Percentiles rank a stretch among this genome's conserved stretches.
These are phyloP conservation scores for Nakazawaea laoshanensis DNA, from an alignment of 805 yeast genomes.

Conservation along the genomic window DNA sequence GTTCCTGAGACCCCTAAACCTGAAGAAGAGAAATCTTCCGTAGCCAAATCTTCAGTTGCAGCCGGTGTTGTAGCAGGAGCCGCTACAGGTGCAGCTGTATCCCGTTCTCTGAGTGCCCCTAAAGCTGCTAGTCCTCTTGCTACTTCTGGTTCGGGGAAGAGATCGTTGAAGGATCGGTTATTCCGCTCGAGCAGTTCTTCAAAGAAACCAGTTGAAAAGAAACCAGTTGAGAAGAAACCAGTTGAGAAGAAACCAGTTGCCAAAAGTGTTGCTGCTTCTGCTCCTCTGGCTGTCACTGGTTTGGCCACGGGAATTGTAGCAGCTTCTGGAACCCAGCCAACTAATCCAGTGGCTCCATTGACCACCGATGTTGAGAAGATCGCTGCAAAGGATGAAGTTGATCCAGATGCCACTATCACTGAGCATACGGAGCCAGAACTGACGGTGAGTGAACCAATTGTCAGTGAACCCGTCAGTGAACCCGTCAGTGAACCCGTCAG, in stretches of 20 bases:
- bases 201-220: neutral
- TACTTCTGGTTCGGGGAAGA: neutral
- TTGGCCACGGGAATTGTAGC: too few relatives aligned
- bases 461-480: constrained; percentile 14
- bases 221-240: neutral
- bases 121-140: neutral
- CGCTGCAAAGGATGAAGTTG: neutral
- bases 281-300: constrained; percentile 13
- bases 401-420: constrained; percentile 10
- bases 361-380: too few relatives aligned
- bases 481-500: neutral
- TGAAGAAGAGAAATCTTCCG: neutral
- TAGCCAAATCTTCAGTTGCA: neutral
- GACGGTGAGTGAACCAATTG: constrained; percentile 20
- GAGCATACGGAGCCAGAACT: constrained; percentile 20
- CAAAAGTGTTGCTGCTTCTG: constrained; percentile 14
- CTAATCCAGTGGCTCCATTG: neutral
- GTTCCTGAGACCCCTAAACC: neutral
- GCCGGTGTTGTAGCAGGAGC: too few relatives aligned
- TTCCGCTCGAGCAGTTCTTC: neutral
- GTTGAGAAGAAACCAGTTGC: constrained; percentile 9
- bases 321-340: neutral
- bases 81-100: neutral
- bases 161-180: neutral
- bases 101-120: neutral